Base-by-base conservation (phyloP, 345 rosid genomes). In the Leavenworthia alabamica region DNA sequence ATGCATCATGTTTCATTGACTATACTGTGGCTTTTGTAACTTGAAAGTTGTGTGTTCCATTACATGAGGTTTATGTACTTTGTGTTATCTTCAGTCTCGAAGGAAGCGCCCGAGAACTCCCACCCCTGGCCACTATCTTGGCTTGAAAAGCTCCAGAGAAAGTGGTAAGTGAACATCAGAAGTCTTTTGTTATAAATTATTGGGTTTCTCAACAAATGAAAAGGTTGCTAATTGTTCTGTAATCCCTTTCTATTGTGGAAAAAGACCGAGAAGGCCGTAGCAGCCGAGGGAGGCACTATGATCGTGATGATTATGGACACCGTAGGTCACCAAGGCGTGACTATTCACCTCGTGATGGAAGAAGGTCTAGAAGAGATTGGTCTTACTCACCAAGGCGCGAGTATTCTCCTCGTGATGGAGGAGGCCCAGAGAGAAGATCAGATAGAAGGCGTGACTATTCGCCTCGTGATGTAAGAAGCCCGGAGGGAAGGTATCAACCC, bases 81-180 rank as follows among this genome's bases (percentile, higher is more conserved):
- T 72, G 41, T 56, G 19, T 58, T 56, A n/a, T 56, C 80, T 80
- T 76, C 96, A 93, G 97, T 93, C 99, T 36, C 79, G 99, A 47
- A 87, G 99, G 80, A 93, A 84, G 68, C 85, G 97, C n/a, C 77
- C 97, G 7, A 84, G 99, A 75, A 89, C 99, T 50, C 99, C 99
- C 39, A 93, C 99, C 12, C 97, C 99, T 6, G 99, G 99, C 44
- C 97, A 93, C 75, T 93, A 93, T 77, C 97, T 93, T 71, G 99
- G 99, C 50, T 73, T 93, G 77, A 93, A 93, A 76, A 93, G 77
- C 60, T 69, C 83, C 45, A 77, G 97, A 68, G 97, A 89, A 35
- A 66, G 33, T 10, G 96, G 99, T 93, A 63, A 73, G 77, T 49
- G 4, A 26, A 16, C 31, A 39, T 11, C 14, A 28, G 16, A 26